Evolutionary conservation across 768 basidiomycete genomes (phyloP), one percentile per base, ranked within the genome.

Genomic region (Trametes punicea): DNA sequence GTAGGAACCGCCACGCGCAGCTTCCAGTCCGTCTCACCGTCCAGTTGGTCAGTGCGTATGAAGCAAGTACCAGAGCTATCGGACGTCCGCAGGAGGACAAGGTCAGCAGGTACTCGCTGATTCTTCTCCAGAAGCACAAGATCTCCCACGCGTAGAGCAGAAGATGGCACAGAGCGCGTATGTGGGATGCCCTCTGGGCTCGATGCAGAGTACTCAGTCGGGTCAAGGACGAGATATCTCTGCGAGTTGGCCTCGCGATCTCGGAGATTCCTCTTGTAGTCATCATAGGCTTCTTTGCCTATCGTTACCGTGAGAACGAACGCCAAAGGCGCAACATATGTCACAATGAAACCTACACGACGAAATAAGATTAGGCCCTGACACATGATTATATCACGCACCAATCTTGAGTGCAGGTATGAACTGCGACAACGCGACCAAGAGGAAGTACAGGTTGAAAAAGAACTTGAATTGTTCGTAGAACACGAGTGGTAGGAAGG

Each of bases 401-500:
- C 94, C 95, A 56, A 97, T 99, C 75, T 93, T 94, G 56, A 99
- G 81, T 0, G 94, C 90, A 13, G 97, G 97, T 16, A 99, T 75
- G 67, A 99, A 97, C 71, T 98, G 97, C 8, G 90, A 93, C 7
- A 98, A 78, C 0, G 97, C 97, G 33, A 99, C 97, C 21, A 98
- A 85, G 10, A 98, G 82, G 69, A 99, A 99, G 72, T 98, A 99
- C 6, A 98, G 80, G 69, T 98, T 99, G 84, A 97, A 98, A 77
- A 99, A 99, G 79, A 96, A 98, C 73, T 98, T 98, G 87, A 98
- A 99, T 70, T 98, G 96, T 70, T 98, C 95, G 71, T 98, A 98
- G 70, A 98, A 84, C 41, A 98, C 95, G 62, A 98, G 82, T 3
- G 97, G 97, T 9, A 99, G 81, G 77, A 99, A 99, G n/a, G 91